Conservation (phyloP, 768 basidiomycete species). For the Coprinellus micaceus region DNA sequence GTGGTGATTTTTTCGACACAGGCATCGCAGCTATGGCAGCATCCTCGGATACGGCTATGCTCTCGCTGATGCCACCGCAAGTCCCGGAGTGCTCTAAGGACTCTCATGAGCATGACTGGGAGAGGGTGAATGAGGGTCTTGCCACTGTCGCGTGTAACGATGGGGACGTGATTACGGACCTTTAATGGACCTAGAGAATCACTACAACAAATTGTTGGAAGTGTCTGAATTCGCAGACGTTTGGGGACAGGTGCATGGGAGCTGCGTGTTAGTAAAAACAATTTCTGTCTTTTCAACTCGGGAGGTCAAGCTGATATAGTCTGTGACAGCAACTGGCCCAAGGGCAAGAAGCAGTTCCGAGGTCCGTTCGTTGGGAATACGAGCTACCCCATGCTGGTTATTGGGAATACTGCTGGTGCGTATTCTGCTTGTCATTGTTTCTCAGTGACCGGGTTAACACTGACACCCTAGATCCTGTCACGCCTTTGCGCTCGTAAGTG, state of each 20-base stretch:
- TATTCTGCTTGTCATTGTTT: neutral
- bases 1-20: neutral
- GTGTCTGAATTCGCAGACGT: neutral
- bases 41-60: neutral
- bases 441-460: neutral
- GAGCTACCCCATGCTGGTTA: conserved; percentile 34
- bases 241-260: neutral
- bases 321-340: conserved; percentile 8
- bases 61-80: neutral
- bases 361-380: conserved; percentile 36
- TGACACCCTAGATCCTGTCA: conserved; percentile 24
- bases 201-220: neutral
- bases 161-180: neutral
- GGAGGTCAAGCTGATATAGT: too few relatives aligned
- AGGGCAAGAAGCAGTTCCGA: conserved; percentile 12
- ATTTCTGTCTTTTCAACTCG: neutral
- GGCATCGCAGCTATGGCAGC: neutral
- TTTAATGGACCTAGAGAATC: neutral
- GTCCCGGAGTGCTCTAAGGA: neutral
- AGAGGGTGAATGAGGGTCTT: neutral
- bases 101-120: neutral
- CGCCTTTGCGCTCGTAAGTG: conserved; percentile 22
- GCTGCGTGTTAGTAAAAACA: neutral
- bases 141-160: neutral
- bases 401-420: conserved; percentile 38